Base-by-base conservation (phyloP, 2,329 filamentous ascomycete species). In the Eutypella sp. region DNA sequence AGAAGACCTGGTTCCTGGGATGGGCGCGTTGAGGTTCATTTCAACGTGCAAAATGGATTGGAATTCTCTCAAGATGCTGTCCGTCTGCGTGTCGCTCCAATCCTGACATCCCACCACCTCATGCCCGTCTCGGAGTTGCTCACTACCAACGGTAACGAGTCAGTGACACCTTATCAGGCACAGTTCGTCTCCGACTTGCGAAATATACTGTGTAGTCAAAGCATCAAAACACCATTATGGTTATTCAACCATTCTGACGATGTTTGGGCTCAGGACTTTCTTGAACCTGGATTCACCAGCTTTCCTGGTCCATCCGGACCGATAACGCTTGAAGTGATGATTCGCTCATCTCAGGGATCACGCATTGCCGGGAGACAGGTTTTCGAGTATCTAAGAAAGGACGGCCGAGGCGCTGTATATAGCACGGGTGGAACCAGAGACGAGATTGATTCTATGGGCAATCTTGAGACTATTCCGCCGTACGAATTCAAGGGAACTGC, bases 391-490 rank as follows among this genome's bases (percentile, higher is more conserved):
- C 51, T 67, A 1, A 57, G 64, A 5, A 57, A 69, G 34, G 10
- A n/a, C 15, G 34, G 18, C 18, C 18, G 15, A 10, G 34, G 34
- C 34, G n/a, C 34, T 37, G 22, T 42, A 36, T 46, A 29, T 13
- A 29, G 25, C 25, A 3, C 2, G 7, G 25, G 25, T 13, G 25
- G 25, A 29, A 29, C 25, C 25, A 29, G 25, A 18, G 34, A 37
- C 11, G 34, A 37, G 34, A 37, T 37, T 10, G 18, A 37, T 10
- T 37, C 34, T 18, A 18, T n/a, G 15, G 51, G 67, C 0, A 70
- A 70, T 44, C 41, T 71, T 4, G 67, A 70, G 46, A 65, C 65
- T 0, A 68, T 69, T 22, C 68, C 65, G 5, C 67, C 67, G 0
- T 61, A 31, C 43, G 54, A 8, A 54, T 70, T 18, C 38, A 57